A percentile compares a stretch with the other conserved stretches of the same genome.
Evolutionary conservation across 768 basidiomycete species (phyloP).

Genomic region (Suillus plorans): DNA sequence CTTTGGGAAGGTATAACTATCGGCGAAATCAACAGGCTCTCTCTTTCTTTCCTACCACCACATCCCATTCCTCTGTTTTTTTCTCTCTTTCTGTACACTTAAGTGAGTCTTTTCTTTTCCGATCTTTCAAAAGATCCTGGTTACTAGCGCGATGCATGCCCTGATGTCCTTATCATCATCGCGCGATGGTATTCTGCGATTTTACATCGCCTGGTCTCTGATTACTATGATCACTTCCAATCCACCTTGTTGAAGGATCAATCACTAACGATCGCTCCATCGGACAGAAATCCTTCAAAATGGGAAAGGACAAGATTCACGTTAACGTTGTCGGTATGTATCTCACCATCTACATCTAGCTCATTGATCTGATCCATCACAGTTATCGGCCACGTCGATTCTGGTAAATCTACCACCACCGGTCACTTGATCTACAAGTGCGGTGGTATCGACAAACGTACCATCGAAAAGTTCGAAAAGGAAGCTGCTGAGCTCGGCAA

Average conservation of each 20-base stretch:
- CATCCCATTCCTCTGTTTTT: constrained; percentile 33
- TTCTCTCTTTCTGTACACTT: constrained; percentile 39
- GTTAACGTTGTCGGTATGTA: constrained; percentile 94
- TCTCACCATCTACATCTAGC: constrained; percentile 28
- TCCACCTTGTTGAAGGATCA: constrained; percentile 10
- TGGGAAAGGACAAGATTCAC: constrained; percentile 97
- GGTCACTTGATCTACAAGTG: constrained; percentile 99
- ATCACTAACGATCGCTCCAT: constrained; percentile 15
- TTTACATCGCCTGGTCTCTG: constrained; percentile 7
- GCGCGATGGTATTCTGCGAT: constrained; percentile 6
- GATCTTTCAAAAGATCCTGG: constrained; percentile 2
- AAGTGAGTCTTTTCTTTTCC: constrained; percentile 39
- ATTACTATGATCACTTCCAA: constrained; percentile 25
- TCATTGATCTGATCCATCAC: constrained; percentile 32
- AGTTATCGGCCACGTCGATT: constrained; percentile 99
- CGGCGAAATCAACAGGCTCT: constrained; percentile 41
- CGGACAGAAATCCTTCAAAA: constrained; percentile 59
- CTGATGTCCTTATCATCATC: constrained; percentile 25
- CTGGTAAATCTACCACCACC: constrained; percentile 99
- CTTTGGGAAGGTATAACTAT: constrained; percentile 57
- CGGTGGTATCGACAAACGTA: constrained; percentile 99
- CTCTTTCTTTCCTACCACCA: constrained; percentile 38
- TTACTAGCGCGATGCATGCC: constrained; percentile 18
- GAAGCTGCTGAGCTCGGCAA: constrained; percentile 99
- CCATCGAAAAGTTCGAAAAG: constrained; percentile 99